Base-by-base conservation (phyloP, 768 basidiomycete genomes). In the Phlegmacium glaucopus region DNA sequence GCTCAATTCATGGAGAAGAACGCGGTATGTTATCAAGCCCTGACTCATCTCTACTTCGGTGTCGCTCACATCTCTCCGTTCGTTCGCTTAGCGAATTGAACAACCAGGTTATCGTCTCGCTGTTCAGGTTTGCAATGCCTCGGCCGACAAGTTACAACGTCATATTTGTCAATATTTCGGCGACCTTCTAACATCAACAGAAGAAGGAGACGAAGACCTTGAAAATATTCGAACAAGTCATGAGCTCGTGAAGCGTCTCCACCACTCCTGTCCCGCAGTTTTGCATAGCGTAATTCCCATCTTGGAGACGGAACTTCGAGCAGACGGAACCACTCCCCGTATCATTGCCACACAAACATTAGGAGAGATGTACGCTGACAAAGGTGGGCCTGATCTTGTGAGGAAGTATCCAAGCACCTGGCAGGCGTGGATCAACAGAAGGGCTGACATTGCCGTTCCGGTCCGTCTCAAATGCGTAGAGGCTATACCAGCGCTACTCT, bases 101-200 rank as follows among this genome's bases (percentile, higher is more conserved):
- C 83, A 88, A 52, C 80, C 90, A 9, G 81, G 87, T 0, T 87
- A 83, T 64, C 81, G 88, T 29, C 77, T 96, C 29, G 92, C 91
- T 0, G 85, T 89, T 4, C 83, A 89, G 57, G 81, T 96, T 25
- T 94, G 91, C 74, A 93, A 84, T 48, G 72, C 74, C 17, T 85
- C 90, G 0, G 77, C 89, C 4, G 91, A 94, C 65, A 90, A 87
- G 63, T 78, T 97, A 6, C 90, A 93, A 61, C 83, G 93, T 5
- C 81, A 93, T 52, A 87, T 95, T 39, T 89, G 85, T 60, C 83
- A 89, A 56, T 94, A 97, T 68, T 96, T 99, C 61, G 87, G 90
- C 17, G 94, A 96, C 57, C 83, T 90, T 50, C 88, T 94, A 51
- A 60, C 52, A 18, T 56, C 61, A 12, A 42, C 57, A n/a, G 59